Percentiles rank a stretch among this genome's conserved stretches.
phyloP scores from a whole-genome alignment of 257 asterid genomes.

The Craterostigma plantagineum region DNA sequence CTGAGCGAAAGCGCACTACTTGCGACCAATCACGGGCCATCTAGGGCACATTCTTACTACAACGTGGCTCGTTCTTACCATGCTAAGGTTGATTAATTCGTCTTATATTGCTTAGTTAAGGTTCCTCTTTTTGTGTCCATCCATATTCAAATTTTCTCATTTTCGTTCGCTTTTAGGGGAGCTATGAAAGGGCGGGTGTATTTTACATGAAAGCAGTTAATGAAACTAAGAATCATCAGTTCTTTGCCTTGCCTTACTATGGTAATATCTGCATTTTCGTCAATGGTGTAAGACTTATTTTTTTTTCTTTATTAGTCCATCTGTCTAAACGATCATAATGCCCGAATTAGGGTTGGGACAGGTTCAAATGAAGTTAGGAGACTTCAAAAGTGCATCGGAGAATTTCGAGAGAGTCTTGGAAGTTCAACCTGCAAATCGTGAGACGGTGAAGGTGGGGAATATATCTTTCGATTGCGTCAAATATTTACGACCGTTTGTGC shows the following conservation, averaged over 20 bases:
- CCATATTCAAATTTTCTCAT: slow-evolving; percentile 1
- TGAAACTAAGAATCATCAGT: slow-evolving; percentile 68
- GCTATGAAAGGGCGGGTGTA: slow-evolving; percentile 96
- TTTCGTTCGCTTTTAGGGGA: slow-evolving; percentile 46
- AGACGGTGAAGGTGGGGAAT: slow-evolving; percentile 29
- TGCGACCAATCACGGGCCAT: slow-evolving; percentile 85
- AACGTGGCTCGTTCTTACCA: slow-evolving; percentile 98
- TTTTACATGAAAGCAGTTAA: slow-evolving; percentile 93
- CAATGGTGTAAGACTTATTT: background rate
- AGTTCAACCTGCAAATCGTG: slow-evolving; percentile 85
- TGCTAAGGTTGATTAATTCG: slow-evolving; percentile 46
- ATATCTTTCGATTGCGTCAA: slow-evolving; percentile 2
- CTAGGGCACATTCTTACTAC: slow-evolving; percentile 97
- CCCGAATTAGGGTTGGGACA: slow-evolving; percentile 71
- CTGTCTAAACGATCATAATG: slow-evolving; percentile 7
- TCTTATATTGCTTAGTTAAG: slow-evolving; percentile 7
- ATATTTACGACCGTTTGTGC: slow-evolving; percentile 5
- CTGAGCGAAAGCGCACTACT: slow-evolving; percentile 92
- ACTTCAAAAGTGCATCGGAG: slow-evolving; percentile 66
- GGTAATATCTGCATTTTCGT: slow-evolving; percentile 26
- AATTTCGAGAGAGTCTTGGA: slow-evolving; percentile 95
- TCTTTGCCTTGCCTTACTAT: slow-evolving; percentile 83
- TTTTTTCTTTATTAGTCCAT: slow-evolving; percentile 1
- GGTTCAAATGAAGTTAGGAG: slow-evolving; percentile 48
- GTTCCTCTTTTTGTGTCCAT: slow-evolving; percentile 2